A percentile compares a stretch with the other conserved stretches of the same genome.
Evolutionary conservation across 371 early-diverging fungal genomes (phyloP).

Genomic region (Apophysomyces trapeziformis): DNA sequence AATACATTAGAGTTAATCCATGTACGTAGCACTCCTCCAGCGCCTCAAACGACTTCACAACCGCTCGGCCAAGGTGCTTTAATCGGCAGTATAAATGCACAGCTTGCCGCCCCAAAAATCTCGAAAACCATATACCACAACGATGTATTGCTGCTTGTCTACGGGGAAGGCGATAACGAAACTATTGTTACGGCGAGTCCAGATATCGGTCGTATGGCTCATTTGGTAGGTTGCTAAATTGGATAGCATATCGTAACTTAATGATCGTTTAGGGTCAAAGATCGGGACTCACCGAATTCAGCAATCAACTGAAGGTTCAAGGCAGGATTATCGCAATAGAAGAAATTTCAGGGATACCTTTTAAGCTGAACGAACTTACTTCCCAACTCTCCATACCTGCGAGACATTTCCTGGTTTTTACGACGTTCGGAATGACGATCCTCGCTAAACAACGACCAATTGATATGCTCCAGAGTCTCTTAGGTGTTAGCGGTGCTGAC

Average conservation of each 20-base stretch:
- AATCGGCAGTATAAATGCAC: neutral
- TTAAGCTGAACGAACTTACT: slow-evolving; percentile 66
- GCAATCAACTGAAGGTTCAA: slow-evolving; percentile 44
- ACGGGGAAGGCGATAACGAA: slow-evolving; percentile 67
- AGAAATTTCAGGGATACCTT: slow-evolving; percentile 41
- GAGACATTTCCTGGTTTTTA: slow-evolving; percentile 75
- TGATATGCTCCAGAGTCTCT: slow-evolving; percentile 67
- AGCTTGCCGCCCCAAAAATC: neutral
- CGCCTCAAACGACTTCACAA: slow-evolving; percentile 19
- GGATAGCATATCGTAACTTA: neutral
- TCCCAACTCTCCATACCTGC: slow-evolving; percentile 58
- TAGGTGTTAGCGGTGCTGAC: slow-evolving; percentile 26
- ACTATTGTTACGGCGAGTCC: slow-evolving; percentile 62
- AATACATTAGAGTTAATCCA: slow-evolving; percentile 62
- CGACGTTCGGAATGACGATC: slow-evolving; percentile 74
- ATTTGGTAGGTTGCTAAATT: slow-evolving; percentile 4
- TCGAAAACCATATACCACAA: slow-evolving; percentile 62
- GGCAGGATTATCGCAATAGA: slow-evolving; percentile 83
- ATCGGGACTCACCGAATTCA: slow-evolving; percentile 27
- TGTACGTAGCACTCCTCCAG: slow-evolving; percentile 65
- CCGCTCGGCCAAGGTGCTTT: slow-evolving; percentile 45
- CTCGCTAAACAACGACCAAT: slow-evolving; percentile 78
- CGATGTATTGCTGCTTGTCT: slow-evolving; percentile 64
- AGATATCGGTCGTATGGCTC: slow-evolving; percentile 61
- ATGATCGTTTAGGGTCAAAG: slow-evolving; percentile 8